Evolutionary conservation across 2,329 filamentous ascomycete species (phyloP), one percentile per base, ranked within the genome.

Genomic region (Aspergillus eucalypticola): DNA sequence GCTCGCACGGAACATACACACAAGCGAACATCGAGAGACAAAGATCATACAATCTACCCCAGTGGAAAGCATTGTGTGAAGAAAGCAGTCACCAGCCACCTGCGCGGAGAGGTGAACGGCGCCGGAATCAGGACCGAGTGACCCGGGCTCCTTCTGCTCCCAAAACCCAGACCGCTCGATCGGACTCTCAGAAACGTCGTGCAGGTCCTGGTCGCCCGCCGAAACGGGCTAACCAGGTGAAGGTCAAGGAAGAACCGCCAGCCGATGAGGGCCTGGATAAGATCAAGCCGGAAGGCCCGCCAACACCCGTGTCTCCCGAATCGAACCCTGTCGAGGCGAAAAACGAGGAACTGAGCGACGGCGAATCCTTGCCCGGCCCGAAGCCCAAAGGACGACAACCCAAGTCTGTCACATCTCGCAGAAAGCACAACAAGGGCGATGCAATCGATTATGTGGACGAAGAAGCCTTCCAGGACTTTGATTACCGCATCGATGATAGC

Each of bases 21-120:
- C 95, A 99, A 76, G 91, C 95, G 71, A 99, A 99, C 73, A 93
- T 99, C 61, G 88, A 98, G 71, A 96, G 97, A 78, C 92, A 96
- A 74, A 86, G 95, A 73, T 92, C 92, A 13, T 99, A 99, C 80
- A 99, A 97, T 68, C 82, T 99, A 4, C 94, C 94, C 0, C 93
- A 99, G 76, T 99, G 95, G 95, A 91, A 92, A 67, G 86, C 91
- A 58, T 83, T 98, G 41, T 97, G 93, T 73, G 91, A 97, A 64
- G 92, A 97, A 77, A 93, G 91, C 73, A 93, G 96, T 69, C 92
- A 99, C 74, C 95, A 98, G 70, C 95, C 95, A 8, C 95, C 95
- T 0, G 95, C 95, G 5, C 88, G 88, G 70, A 88, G 95, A 73
- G 95, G 96, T 44, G 80, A 82, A 62, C 72, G 80, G 61, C 75